phyloP scores from a whole-genome alignment of 768 basidiomycete genomes.

The Kwoniella sp. region DNA sequence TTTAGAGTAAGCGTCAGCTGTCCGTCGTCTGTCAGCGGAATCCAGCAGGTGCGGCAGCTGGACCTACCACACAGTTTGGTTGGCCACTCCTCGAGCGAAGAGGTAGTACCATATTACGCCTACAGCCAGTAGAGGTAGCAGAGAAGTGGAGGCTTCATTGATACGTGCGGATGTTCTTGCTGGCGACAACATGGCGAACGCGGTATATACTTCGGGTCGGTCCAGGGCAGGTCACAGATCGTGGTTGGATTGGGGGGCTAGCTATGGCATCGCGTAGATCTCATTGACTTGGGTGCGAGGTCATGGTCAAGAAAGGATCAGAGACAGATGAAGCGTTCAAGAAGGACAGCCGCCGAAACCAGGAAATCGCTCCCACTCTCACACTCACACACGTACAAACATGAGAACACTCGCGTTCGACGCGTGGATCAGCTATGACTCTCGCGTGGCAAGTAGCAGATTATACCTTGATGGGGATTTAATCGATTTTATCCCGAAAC shows the following conservation, averaged over 20 bases:
- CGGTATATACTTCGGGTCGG: not conserved
- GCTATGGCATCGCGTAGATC: no score
- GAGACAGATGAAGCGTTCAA: no score
- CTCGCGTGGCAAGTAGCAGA: not conserved
- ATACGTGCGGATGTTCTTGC: not conserved
- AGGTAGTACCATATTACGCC: constrained; percentile 25
- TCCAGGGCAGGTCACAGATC: no score
- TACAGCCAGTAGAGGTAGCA: constrained; percentile 23
- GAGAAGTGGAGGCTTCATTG: constrained; percentile 7
- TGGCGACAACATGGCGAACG: not conserved
- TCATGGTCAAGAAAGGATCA: no score
- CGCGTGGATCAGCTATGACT: not conserved
- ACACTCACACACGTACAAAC: not conserved
- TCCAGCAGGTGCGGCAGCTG: no score
- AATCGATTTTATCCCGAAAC: constrained; percentile 5
- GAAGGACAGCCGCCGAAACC: no score
- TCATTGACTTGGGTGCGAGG: no score
- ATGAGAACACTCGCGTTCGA: constrained; percentile 1
- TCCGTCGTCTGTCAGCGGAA: no score
- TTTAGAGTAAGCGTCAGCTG: no score
- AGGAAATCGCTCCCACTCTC: no score
- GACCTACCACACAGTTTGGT: constrained; percentile 28
- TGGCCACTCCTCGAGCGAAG: constrained; percentile 12
- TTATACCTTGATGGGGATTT: not conserved
- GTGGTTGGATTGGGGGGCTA: no score